Evolutionary conservation across 371 early-diverging fungal genomes (phyloP), one percentile per base, ranked within the genome.

Genomic region (Rhizopus stolonifer): DNA sequence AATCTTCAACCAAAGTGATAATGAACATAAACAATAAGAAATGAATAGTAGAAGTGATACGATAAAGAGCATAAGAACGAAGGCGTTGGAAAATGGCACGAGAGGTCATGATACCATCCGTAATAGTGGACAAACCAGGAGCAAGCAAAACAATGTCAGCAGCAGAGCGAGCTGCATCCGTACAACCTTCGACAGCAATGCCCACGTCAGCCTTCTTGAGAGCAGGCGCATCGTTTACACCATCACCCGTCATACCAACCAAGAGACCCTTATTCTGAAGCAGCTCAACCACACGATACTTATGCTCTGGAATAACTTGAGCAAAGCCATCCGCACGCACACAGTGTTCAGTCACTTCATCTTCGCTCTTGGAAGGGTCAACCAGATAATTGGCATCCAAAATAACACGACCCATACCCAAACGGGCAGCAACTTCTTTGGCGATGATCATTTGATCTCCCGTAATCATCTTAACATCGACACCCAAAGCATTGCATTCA

Each of bases 131-230:
- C 31, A 95, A 80, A 23, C 94, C 93, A 1, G 91, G 84, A 11
- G 89, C 88, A 11, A 92, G 57, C 47, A 96, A 67, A 2, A 96
- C 95, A 68, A 96, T 93, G 65, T 96, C 96, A 5, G 95, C 85
- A 4, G 96, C 96, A 2, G 92, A 86, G 17, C 96, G 87, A 23
- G 95, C 94, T 3, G 95, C 95, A 62, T 96, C 97, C 2, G 96
- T 94, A 47, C 90, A 86, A 14, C 90, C 90, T 25, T 89, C 79
- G 49, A 89, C 73, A 14, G 87, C 81, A 11, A 90, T 66, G 32
- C 88, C 87, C 2, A 89, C 80, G 54, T 86, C 75, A 11, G 89
- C 87, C 23, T 68, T 74, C 21, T 73, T 79, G 46, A 84, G 69
- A 11, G 88, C 94, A 2, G 91, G 93, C 2, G 93, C 90, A 70